Percentiles rank a stretch among this genome's conserved stretches.
These are phyloP conservation scores for Fomitopsis schrenkii DNA, from an alignment of 1,284 basidiomycete genomes.

Conservation along the genomic window DNA sequence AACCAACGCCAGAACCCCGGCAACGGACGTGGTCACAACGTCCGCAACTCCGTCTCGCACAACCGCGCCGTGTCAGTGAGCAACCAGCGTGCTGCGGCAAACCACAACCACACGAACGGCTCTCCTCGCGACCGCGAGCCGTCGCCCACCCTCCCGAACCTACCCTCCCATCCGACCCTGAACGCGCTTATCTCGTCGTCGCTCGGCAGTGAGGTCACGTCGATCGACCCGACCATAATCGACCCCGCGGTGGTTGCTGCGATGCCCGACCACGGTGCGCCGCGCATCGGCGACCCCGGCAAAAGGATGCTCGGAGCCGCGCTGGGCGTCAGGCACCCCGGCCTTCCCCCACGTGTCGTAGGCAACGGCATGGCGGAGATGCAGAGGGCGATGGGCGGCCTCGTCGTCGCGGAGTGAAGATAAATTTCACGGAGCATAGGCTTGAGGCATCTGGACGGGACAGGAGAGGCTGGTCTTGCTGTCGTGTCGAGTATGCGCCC, in stretches of 20 bases:
- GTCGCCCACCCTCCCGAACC: conserved; percentile 74
- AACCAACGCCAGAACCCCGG: conserved; percentile 67
- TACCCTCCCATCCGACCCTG: conserved; percentile 77
- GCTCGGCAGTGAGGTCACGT: conserved; percentile 44
- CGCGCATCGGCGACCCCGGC: conserved; percentile 78
- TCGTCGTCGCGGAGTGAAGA: conserved; percentile 66
- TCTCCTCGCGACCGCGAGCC: conserved; percentile 51
- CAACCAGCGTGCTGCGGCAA: conserved; percentile 49
- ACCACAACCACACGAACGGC: conserved; percentile 33
- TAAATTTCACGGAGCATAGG: conserved; percentile 17
- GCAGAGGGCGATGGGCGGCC: conserved; percentile 72
- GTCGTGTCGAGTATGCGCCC: conserved; percentile 7
- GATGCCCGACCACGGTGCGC: conserved; percentile 29
- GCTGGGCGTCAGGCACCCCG: conserved; percentile 74
- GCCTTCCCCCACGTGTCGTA: conserved; percentile 55
- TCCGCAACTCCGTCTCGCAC: conserved; percentile 39
- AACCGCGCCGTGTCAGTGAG: conserved; percentile 45
- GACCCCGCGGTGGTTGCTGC: conserved; percentile 68
- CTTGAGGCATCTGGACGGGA: not conserved
- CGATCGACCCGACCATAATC: conserved; percentile 36
- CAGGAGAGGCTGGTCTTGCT: not conserved
- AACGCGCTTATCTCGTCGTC: conserved; percentile 77
- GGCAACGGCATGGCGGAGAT: conserved; percentile 70
- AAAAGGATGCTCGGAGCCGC: conserved; percentile 83
- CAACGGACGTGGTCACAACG: conserved; percentile 62